A percentile compares a stretch with the other conserved stretches of the same genome.
phyloP scores from a whole-genome alignment of 805 yeast genomes.

The Wickerhamiella kurtzmanii region DNA sequence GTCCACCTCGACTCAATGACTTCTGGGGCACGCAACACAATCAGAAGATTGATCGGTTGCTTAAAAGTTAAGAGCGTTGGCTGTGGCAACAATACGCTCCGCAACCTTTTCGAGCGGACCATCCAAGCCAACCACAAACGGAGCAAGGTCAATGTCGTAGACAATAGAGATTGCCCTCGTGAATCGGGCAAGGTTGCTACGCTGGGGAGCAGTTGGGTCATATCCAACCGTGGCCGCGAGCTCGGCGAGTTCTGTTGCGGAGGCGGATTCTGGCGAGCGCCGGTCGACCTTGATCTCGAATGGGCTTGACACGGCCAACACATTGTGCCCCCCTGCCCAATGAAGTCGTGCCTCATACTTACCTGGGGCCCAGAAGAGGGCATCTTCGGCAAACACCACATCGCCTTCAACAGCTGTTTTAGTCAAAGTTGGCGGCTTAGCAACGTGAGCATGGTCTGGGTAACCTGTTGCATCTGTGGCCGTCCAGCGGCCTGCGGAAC shows the following conservation, averaged over 20 bases:
- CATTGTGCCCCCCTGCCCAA: conserved; percentile 52
- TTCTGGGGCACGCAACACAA: too few relatives aligned
- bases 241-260: conserved; percentile 23
- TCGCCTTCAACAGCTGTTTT: conserved; percentile 28
- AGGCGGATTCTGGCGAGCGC: conserved; percentile 23
- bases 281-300: conserved; percentile 41
- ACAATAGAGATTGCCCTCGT: conserved; percentile 6
- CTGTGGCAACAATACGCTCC: conserved; percentile 3
- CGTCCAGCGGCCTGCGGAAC: conserved; percentile 12
- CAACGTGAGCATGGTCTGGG: conserved; percentile 11
- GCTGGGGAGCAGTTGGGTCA: not conserved
- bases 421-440: not conserved
- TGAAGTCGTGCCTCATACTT: conserved; percentile 65
- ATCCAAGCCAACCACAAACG: conserved; percentile 12
- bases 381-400: conserved; percentile 35
- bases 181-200: conserved; percentile 8
- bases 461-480: conserved; percentile 5
- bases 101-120: conserved; percentile 4
- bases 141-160: conserved; percentile 11
- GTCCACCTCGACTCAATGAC: too few relatives aligned
- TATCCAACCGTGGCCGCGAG: conserved; percentile 3
- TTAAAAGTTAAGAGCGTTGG: not conserved
- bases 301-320: conserved; percentile 49
- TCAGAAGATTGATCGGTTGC: not conserved
- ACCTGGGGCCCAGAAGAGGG: conserved; percentile 53